Conservation (phyloP, 768 basidiomycete genomes). For the Gloeopeniophorella convolvens region DNA sequence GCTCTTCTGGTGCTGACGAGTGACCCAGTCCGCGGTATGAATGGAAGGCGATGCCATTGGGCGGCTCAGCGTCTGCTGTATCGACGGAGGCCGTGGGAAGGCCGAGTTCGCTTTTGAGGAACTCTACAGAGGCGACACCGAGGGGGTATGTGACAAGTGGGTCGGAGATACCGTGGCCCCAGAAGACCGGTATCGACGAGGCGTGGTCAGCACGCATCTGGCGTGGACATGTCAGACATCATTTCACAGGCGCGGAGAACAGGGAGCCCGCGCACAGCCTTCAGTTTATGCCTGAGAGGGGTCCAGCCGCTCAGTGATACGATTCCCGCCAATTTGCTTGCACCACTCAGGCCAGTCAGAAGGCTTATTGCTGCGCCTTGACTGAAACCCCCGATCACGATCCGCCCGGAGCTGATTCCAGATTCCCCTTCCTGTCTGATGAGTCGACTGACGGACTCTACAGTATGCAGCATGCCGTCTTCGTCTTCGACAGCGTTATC, state of each 20-base stretch:
- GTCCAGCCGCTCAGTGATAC: constrained; percentile 76
- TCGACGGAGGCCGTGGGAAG: constrained; percentile 32
- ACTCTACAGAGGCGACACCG: constrained; percentile 48
- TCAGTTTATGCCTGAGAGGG: constrained; percentile 58
- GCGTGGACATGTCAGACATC: neutral
- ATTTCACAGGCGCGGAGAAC: neutral
- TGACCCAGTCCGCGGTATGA: constrained; percentile 66
- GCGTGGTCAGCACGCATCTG: constrained; percentile 61
- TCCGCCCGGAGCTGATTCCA: constrained; percentile 60
- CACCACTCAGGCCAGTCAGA: constrained; percentile 63
- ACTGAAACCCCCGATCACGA: constrained; percentile 85
- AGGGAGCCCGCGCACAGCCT: constrained; percentile 42
- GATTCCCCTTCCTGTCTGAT: constrained; percentile 69
- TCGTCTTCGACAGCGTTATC: constrained; percentile 66
- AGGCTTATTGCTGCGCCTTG: constrained; percentile 79
- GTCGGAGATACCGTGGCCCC: constrained; percentile 79
- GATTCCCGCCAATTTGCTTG: constrained; percentile 65
- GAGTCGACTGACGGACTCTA: constrained; percentile 54
- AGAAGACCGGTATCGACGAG: constrained; percentile 67
- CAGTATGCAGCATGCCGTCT: constrained; percentile 62
- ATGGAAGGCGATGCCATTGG: constrained; percentile 59
- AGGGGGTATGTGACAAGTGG: constrained; percentile 58
- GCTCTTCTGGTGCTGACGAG: constrained; percentile 53
- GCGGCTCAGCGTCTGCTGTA: constrained; percentile 30
- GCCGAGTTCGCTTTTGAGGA: constrained; percentile 48